Percentiles rank a stretch among this genome's conserved stretches.
Evolutionary conservation across 441 rosid species (phyloP).

Genomic region (Euphorbia corollata): DNA sequence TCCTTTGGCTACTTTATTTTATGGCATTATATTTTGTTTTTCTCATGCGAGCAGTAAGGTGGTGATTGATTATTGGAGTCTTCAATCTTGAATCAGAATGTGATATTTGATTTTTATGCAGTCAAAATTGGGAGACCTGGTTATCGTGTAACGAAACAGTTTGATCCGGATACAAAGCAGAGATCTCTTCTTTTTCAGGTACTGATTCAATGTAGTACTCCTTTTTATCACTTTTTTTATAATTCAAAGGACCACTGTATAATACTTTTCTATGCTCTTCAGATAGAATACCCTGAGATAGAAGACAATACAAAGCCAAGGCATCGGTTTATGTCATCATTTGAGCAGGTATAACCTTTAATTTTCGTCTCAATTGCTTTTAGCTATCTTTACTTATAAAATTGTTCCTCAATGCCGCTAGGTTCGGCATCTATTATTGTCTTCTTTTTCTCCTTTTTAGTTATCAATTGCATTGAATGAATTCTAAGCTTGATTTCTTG

Average conservation of each 20-base stretch:
- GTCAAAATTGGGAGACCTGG: conserved; percentile 96
- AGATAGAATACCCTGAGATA: conserved; percentile 97
- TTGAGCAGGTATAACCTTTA: conserved; percentile 56
- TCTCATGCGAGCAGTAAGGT: background rate
- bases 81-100: conserved; percentile 1
- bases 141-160: conserved; percentile 84
- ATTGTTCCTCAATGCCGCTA: background rate
- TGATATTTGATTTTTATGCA: conserved; percentile 26
- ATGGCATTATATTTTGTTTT: background rate
- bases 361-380: conserved; percentile 7
- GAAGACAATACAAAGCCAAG: conserved; percentile 81
- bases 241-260: conserved; percentile 9
- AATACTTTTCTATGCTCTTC: conserved; percentile 15
- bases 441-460: background rate
- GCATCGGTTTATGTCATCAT: conserved; percentile 91
- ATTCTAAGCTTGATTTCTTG: conserved; percentile 8
- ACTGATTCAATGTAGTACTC: background rate
- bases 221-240: background rate
- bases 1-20: background rate
- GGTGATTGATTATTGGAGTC: background rate
- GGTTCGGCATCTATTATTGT: background rate
- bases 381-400: background rate
- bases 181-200: conserved; percentile 93
- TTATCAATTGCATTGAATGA: background rate
- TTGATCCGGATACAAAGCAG: conserved; percentile 79